Base-by-base conservation (phyloP, 139 green algal species). In the Pleodorina starrii region DNA sequence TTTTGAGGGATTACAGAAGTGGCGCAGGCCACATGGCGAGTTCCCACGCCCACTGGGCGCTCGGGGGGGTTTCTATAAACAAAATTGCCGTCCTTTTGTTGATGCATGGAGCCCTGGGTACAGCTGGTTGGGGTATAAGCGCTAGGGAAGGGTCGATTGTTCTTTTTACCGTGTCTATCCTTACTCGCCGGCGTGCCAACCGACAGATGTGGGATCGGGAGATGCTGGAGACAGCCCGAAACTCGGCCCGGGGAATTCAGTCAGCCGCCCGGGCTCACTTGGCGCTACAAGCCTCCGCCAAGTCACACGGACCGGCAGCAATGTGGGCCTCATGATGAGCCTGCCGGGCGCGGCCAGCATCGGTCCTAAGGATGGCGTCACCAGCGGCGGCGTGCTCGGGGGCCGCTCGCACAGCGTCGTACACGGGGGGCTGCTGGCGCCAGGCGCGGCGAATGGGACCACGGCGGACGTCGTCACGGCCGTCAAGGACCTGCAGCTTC, bases 401-500 rank as follows among this genome's bases (percentile, higher is more conserved):
- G 38, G 32, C 1, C 68, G 51, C 42, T 78, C 44, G 16, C 74
- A 90, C 2, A 90, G 46, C 42, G 42, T 90, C 54, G 25, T 78
- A 5, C 73, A 73, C n/a, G 25, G 43, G 0, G 69, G 73, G 0
- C 54, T 84, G 57, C 71, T 84, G 35, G 85, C 50, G 10, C 54
- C 71, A 1, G 73, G 71, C 2, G 23, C 23, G 38, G 71, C 14
- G 25, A 81, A 57, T 6, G 71, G 69, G 5, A 73, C 35, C 1
- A 68, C 85, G 42, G 85, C 54, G 5, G 76, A 86, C 27, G 81
- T 90, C 21, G 77, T 87, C 19, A 74, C 66, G 16, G 76, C 77
- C 2, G 86, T 90, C 23, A 90, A 90, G 76, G 44, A 80, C 38
- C 63, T 90, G 63, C 76, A 80, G 36, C 86, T 83, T 44, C 76